Evolutionary conservation across 2,329 filamentous ascomycete genomes (phyloP).

Genomic region (Laburnicola sp.): DNA sequence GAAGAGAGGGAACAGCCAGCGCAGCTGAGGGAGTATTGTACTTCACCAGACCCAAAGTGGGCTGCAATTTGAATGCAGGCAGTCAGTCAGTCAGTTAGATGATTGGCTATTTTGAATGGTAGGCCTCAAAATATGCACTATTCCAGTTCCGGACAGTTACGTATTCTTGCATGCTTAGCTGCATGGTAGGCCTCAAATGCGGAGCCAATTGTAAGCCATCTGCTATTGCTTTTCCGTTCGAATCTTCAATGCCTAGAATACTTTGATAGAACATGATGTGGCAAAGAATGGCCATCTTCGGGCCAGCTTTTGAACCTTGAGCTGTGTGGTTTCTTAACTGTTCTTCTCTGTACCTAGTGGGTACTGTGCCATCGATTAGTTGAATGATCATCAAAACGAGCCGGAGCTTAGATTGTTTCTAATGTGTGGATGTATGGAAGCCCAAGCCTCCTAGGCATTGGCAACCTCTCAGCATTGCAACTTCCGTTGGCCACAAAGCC

Average conservation of each 20-base stretch:
- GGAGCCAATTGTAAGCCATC: not conserved
- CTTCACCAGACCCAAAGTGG: not conserved
- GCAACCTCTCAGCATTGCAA: too few species aligned
- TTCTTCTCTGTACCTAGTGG: not conserved
- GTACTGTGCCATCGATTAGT: not conserved
- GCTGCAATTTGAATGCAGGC: not conserved
- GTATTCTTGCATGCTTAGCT: not conserved
- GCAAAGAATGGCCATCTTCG: too few species aligned
- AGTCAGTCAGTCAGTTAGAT: not conserved
- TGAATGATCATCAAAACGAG: not conserved
- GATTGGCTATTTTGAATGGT: not conserved
- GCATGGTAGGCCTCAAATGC: constrained; percentile 7
- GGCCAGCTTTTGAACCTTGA: not conserved
- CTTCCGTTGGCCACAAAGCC: too few species aligned
- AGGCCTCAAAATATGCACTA: constrained; percentile 7
- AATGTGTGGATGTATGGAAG: not conserved
- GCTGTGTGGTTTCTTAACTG: not conserved
- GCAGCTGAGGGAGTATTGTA: not conserved
- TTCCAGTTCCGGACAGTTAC: not conserved
- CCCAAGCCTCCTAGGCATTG: not conserved
- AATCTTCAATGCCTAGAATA: not conserved
- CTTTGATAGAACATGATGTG: not conserved
- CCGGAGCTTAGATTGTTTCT: not conserved
- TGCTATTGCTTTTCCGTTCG: not conserved
- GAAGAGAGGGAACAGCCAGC: not conserved